Conservation (phyloP, 306 rosid species). For the Aeschynomene evenia region DNA sequence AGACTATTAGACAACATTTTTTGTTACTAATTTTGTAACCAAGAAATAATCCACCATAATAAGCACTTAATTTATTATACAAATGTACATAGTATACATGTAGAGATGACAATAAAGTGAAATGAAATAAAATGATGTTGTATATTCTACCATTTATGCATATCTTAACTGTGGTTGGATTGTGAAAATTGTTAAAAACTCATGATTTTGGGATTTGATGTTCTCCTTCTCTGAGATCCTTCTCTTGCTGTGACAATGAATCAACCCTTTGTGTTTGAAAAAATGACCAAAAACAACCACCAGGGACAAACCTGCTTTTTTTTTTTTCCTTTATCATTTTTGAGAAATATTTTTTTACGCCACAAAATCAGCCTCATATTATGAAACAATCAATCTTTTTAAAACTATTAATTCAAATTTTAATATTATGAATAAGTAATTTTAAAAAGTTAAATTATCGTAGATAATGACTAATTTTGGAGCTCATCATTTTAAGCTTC, state of each 20-base stretch:
- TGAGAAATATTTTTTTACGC: no score
- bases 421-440: no score
- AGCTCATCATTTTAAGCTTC: no score
- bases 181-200: neutral
- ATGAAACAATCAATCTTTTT: no score
- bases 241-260: conserved; percentile 19
- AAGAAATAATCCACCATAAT: conserved; percentile 2
- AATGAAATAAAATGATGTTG: conserved; percentile 19
- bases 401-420: no score
- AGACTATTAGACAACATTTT: neutral
- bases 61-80: conserved; percentile 14
- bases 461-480: no score
- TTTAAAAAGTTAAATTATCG: no score
- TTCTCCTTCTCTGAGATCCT: neutral
- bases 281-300: neutral
- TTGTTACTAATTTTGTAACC: neutral
- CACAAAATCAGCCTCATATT: no score
- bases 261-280: neutral
- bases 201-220: conserved; percentile 15
- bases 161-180: neutral
- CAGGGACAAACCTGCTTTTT: conserved; percentile 13
- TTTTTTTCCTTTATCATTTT: no score
- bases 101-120: neutral
- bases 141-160: neutral
- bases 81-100: no score